A percentile compares a stretch with the other conserved stretches of the same genome.
phyloP scores from a whole-genome alignment of 129 eudicot species.

The Artemisia annua region DNA sequence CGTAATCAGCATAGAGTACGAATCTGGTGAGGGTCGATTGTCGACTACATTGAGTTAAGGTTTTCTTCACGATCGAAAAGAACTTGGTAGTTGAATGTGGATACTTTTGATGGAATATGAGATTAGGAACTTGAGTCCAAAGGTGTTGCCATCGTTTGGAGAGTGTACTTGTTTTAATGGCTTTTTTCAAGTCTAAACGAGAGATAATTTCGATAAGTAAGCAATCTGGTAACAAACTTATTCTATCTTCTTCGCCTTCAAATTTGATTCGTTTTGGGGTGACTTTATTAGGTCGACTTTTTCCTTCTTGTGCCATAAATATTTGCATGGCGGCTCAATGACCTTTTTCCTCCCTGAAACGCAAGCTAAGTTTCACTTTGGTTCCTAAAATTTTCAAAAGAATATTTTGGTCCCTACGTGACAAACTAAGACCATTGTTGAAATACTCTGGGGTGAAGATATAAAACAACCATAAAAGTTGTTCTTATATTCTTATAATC shows the following conservation, averaged over 20 bases:
- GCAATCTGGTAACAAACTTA: constrained; percentile 24
- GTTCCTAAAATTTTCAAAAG: too few species aligned
- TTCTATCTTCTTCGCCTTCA: constrained; percentile 19
- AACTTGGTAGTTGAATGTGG: neutral
- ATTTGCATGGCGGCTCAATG: too few species aligned
- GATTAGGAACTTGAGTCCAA: constrained; percentile 21
- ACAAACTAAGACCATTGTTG: too few species aligned
- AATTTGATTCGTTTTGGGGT: too few species aligned
- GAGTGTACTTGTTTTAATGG: constrained; percentile 24
- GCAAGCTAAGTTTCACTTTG: too few species aligned
- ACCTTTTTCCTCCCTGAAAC: too few species aligned
- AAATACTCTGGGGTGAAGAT: too few species aligned
- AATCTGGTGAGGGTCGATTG: constrained; percentile 10
- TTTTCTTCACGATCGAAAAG: constrained; percentile 21
- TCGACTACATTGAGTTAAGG: constrained; percentile 23
- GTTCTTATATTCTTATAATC: too few species aligned
- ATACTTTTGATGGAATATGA: neutral
- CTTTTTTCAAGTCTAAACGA: constrained; percentile 16
- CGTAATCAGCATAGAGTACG: neutral
- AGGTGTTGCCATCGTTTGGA: constrained; percentile 27
- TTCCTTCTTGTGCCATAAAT: too few species aligned
- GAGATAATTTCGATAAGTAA: constrained; percentile 24
- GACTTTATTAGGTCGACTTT: too few species aligned
- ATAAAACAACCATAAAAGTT: too few species aligned
- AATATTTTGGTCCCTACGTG: too few species aligned